Base-by-base conservation (phyloP, 2,329 filamentous ascomycete genomes). In the Clarireedia paspali region DNA sequence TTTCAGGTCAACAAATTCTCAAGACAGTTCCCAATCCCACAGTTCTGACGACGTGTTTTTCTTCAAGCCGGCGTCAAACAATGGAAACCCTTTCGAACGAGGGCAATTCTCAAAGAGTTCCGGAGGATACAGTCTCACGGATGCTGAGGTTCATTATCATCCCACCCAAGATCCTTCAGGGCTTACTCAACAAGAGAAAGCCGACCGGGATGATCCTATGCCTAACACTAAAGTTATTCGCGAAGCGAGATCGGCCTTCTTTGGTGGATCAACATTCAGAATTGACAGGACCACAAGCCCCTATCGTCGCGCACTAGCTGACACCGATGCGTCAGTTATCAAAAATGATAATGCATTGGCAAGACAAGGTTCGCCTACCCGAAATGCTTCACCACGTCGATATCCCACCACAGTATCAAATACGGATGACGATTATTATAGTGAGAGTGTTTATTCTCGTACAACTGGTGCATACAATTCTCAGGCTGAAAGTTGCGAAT, bases 211-310 rank as follows among this genome's bases (percentile, higher is more conserved):
- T 47, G 67, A 69, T 39, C 64, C 65, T n/a, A 30, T 59, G 24
- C 53, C 61, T 23, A 58, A 62, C 2, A 57, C 62, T 2, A 70
- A 65, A 44, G 62, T 68, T 0, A 57, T 75, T 5, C 73, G 72
- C 0, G 70, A 75, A 50, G 70, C 74, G 23, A 75, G 72, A 57
- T 78, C 77, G 1, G 74, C 73, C 0, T 78, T 80, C 60, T 80
- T 80, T 60, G 77, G 74, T 1, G 82, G 78, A 46, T 75, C 77
- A 2, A 69, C 72, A 1, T 74, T 73, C 15, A 75, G 79, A 57
- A 67, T 81, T 0, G 81, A 82, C 58, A 73, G 79, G 27, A 77
- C 78, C 0, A 70, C 74, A 26, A 84, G 80, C 53, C 79, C 80
- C 0, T 85, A 78, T 60, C 75, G 80, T 3, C 75, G 75, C 26